phyloP scores from a whole-genome alignment of 2,329 filamentous ascomycete species.

The Aspergillus hiratsukae region DNA sequence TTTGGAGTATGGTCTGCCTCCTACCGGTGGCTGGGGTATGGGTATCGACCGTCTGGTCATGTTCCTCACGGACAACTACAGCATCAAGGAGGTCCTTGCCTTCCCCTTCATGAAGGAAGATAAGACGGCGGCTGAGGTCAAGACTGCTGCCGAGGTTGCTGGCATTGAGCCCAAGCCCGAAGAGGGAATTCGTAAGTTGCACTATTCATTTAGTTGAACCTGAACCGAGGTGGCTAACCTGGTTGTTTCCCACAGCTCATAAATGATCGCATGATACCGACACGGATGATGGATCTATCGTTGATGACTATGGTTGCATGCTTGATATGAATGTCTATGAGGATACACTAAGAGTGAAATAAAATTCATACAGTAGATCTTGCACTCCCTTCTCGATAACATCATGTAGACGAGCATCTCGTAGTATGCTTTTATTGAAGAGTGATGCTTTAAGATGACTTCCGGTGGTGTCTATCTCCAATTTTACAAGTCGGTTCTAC shows the following conservation, averaged over 20 bases:
- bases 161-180: constrained; percentile 56
- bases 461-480: no score
- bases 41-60: constrained; percentile 91
- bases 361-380: constrained; percentile 5
- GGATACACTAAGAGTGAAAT: constrained; percentile 20
- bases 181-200: constrained; percentile 54
- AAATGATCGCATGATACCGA: constrained; percentile 23
- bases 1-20: constrained; percentile 85
- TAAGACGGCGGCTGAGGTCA: constrained; percentile 45
- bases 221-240: constrained; percentile 16
- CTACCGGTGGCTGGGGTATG: constrained; percentile 94
- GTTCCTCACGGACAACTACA: constrained; percentile 94
- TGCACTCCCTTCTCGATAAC: no score
- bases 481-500: no score
- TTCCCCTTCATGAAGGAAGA: constrained; percentile 99
- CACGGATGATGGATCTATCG: constrained; percentile 5
- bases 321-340: constrained; percentile 18
- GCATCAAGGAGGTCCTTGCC: constrained; percentile 89
- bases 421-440: no score
- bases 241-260: constrained; percentile 24
- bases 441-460: not conserved
- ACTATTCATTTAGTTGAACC: constrained; percentile 1
- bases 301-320: constrained; percentile 19
- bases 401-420: no score
- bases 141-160: constrained; percentile 59